Base-by-base conservation (phyloP, 2,329 filamentous ascomycete species). In the Waltergamsia citrina region DNA sequence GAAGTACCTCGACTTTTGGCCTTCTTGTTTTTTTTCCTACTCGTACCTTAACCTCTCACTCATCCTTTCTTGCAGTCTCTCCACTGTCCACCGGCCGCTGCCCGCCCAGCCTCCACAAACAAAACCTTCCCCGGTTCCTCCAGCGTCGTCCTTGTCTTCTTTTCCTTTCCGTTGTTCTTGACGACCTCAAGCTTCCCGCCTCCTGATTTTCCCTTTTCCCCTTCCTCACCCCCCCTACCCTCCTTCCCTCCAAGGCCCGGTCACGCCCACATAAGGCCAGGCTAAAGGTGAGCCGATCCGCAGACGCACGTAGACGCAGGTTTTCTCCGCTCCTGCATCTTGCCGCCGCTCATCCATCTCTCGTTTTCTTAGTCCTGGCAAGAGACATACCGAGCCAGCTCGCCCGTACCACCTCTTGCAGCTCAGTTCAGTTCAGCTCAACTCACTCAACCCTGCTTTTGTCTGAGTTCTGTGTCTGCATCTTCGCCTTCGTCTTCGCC, bases 91-190 rank as follows among this genome's bases (percentile, higher is more conserved):
- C n/a, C n/a, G n/a, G 14, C 29, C n/a, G 15, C 43, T 43, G 25
- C 25, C 23, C 12, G 37, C 48, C 46, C 52, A 45, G 43, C 47
- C 49, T 43, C 47, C 48, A 44, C 51, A 51, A 52, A 52, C 42
- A 52, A 52, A 53, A 49, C 47, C 49, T 43, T 50, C 43, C 48
- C 49, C 46, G 41, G 43, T 42, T 39, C 38, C 36, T 37, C 38
- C 35, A 16, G 23, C n/a, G 40, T 36, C 43, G 41, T 41, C 38
- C 39, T 40, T 41, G 41, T 37, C 49, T 32, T 40, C 39, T 29
- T 38, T 33, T 28, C 37, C 32, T 39, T 36, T 21, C 15, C 39
- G 49, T 46, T 45, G 45, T 44, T 48, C 50, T 47, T 43, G 44
- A 47, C 48, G 50, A 52, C 49, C 52, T 48, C 52, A 47, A 45